Percentiles rank a stretch among this genome's conserved stretches.
These are phyloP conservation scores for Neopestalotiopsis clavispora DNA, from an alignment of 2,329 filamentous ascomycete species.

Conservation along the genomic window DNA sequence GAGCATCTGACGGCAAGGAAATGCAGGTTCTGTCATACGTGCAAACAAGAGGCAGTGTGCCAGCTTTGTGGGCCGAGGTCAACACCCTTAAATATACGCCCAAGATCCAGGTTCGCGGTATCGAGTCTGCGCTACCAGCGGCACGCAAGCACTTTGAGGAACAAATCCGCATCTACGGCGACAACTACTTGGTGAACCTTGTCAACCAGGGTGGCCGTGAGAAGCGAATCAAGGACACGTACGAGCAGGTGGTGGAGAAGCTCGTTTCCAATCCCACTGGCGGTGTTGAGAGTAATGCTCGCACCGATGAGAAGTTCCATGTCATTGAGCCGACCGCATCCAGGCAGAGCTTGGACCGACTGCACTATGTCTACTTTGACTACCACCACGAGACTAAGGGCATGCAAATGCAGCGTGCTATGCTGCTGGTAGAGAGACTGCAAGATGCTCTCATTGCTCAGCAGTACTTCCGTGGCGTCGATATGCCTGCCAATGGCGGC, in stretches of 20 bases:
- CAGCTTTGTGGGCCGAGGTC: conserved; percentile 94
- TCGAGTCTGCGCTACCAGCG: conserved; percentile 79
- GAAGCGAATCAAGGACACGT: conserved; percentile 86
- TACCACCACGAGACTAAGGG: conserved; percentile 98
- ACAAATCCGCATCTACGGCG: conserved; percentile 91
- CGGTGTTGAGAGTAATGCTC: conserved; percentile 65
- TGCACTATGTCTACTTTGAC: conserved; percentile 98
- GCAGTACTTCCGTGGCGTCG: conserved; percentile 90
- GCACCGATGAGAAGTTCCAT: conserved; percentile 81
- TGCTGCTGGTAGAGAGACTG: conserved; percentile 83
- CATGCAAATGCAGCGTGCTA: conserved; percentile 88
- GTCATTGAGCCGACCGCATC: conserved; percentile 69
- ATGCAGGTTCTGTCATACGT: conserved; percentile 92
- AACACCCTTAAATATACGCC: conserved; percentile 93
- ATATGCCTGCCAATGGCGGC: conserved; percentile 77
- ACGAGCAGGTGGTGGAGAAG: conserved; percentile 85
- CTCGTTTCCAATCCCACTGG: conserved; percentile 74
- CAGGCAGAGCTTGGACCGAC: conserved; percentile 71
- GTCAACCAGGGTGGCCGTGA: conserved; percentile 97
- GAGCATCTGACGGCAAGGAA: conserved; percentile 67
- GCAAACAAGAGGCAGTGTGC: conserved; percentile 94
- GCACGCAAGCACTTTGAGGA: conserved; percentile 89
- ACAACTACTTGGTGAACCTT: conserved; percentile 96
- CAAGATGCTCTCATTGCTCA: conserved; percentile 77
- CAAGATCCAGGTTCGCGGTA: conserved; percentile 83